Evolutionary conservation across 2,329 filamentous ascomycete species (phyloP), one percentile per base, ranked within the genome.

Genomic region (Gyromitra esculenta): DNA sequence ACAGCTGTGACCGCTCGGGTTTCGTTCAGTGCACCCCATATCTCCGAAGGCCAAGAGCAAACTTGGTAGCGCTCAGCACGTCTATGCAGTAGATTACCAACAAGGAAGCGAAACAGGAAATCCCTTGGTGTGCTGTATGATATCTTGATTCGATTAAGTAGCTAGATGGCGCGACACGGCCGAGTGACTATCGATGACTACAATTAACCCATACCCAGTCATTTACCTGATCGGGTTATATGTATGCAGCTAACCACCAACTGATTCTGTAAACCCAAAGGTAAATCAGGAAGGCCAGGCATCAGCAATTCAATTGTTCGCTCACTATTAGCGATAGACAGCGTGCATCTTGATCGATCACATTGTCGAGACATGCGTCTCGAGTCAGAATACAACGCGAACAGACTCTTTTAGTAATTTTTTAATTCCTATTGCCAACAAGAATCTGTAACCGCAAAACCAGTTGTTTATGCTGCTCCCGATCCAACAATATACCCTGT

Each of bases 401-500:
- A 48, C 21, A 62, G n/a, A 18, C 6, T 60, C 21, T 15, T 63
- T 50, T 37, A 64, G 6, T 56, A 25, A 35, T 37, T 57, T 67
- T 45, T 39, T 43, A 18, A 18, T 65, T 64, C n/a, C 25, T 18
- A 35, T 15, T 15, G 31, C 31, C 45, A 43, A n/a, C 37, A n/a
- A 35, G 41, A 59, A 57, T 59, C 18, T 50, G 21, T 41, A 67
- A n/a, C 18, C 52, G 35, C 54, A 21, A 48, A 60, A 18, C 37
- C 25, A 69, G 18, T 37, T 41, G 2, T 63, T 31, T 9, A 1
- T 45, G 25, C 48, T 72, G 31, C 31, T 31, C 45, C 35, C 45
- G 39, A 13, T 41, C 45, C 18, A 68, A 68, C 2, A 54, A 68
- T 67, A 73, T 50, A 73, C 25, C 13, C n/a, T 48, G 13, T 25